phyloP scores from a whole-genome alignment of 495 filamentous ascomycete species.

The Penicillium manginii region DNA sequence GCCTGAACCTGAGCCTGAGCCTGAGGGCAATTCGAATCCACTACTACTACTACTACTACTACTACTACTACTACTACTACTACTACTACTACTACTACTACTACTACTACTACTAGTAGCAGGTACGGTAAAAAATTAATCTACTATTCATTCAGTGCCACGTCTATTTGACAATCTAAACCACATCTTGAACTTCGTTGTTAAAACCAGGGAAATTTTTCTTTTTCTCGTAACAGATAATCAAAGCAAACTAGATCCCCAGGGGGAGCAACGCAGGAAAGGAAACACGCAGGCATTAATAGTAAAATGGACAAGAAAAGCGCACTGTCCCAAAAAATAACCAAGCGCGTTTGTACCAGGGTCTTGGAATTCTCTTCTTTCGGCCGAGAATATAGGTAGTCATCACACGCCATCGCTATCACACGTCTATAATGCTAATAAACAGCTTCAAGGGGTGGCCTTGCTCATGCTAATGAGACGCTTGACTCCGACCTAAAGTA shows the following conservation, averaged over 20 bases:
- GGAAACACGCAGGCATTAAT: slow-evolving; percentile 32
- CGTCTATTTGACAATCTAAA: slow-evolving; percentile 22
- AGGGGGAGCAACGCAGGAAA: slow-evolving; percentile 15
- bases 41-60: no score
- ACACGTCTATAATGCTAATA: slow-evolving; percentile 1
- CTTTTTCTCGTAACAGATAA: slow-evolving; percentile 27
- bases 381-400: slow-evolving; percentile 7
- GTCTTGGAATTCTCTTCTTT: slow-evolving; percentile 12
- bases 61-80: no score
- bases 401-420: slow-evolving; percentile 1
- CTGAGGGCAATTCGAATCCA: no score
- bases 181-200: neutral
- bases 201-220: slow-evolving; percentile 16
- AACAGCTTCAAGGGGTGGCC: slow-evolving; percentile 58
- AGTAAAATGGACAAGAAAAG: slow-evolving; percentile 32
- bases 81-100: no score
- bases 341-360: slow-evolving; percentile 19
- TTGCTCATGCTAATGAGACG: slow-evolving; percentile 90
- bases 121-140: slow-evolving; percentile 1
- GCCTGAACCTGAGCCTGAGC: no score
- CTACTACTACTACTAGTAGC: no score
- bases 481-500: slow-evolving; percentile 80
- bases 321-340: slow-evolving; percentile 8
- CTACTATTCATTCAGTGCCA: slow-evolving; percentile 17
- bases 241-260: slow-evolving; percentile 20